Base-by-base conservation (phyloP, 257 asterid genomes). In the Thymus quinquecostatus region DNA sequence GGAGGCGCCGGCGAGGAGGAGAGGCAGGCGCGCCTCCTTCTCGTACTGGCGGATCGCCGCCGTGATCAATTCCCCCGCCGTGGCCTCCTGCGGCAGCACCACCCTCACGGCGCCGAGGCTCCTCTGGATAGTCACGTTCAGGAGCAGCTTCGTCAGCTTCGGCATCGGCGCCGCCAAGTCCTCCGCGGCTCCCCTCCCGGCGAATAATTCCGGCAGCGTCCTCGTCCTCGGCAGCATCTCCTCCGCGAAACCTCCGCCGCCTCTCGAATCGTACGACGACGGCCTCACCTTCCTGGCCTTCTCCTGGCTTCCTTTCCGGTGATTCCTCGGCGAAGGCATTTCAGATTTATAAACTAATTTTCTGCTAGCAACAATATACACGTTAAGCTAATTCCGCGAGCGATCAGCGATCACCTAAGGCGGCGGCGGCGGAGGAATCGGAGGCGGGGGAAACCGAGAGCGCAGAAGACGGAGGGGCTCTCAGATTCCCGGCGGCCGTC, bases 121-220 rank as follows among this genome's bases (percentile, higher is more conserved):
- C 85, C 98, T 85, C 85, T 88, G 93, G 29, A 92, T 77, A 30
- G 92, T 90, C 73, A 90, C 97, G 75, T 90, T 88, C 68, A 90
- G 43, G 56, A 92, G 82, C 75, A 92, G 55, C 82, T 87, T 92
- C 62, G 97, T 88, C 68, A 86, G 70, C 80, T 86, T 84, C 58
- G 75, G 77, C 58, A 73, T 75, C 50, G 65, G 78, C 12, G 78
- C 75, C 83, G 60, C 65, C 76, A 33, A 66, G 21, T 71, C 78
- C 63, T 33, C 83, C 60, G 77, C 60, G 21, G 81, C 58, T 38
- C 44, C 66, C 14, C 63, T 53, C 0, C 72, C 73, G 58, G 69
- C 28, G 10, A 77, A 57, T 76, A 93, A 76, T 10, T 89, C 87
- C 84, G 97, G 96, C 76, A 84, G 87, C 71, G 97, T 90, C 72